phyloP scores from a whole-genome alignment of 306 rosid species.

The Gastrolobium bilobum region DNA sequence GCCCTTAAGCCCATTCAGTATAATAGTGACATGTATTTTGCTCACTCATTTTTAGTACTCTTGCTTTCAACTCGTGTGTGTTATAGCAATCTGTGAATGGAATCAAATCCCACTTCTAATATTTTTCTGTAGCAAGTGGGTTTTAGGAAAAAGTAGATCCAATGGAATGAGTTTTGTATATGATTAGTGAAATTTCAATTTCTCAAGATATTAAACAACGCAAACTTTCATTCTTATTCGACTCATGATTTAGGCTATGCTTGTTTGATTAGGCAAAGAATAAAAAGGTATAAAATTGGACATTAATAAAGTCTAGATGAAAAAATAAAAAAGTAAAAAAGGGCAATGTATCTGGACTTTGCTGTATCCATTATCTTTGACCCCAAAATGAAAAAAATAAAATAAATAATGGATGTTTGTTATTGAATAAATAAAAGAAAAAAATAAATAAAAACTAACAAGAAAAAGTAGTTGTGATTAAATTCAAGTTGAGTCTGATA shows the following conservation, averaged over 20 bases:
- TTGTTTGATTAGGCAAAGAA: slow-evolving; percentile 13
- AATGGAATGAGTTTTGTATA: neutral
- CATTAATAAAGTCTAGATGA: slow-evolving; percentile 20
- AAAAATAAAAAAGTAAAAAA: slow-evolving; percentile 6
- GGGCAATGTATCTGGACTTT: slow-evolving; percentile 10
- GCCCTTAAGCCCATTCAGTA: too few relatives aligned
- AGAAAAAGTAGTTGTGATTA: neutral
- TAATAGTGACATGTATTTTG: too few relatives aligned
- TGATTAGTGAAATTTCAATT: neutral
- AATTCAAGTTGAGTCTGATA: slow-evolving; percentile 8
- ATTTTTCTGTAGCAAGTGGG: slow-evolving; percentile 4
- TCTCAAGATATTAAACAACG: slow-evolving; percentile 24
- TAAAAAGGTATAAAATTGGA: slow-evolving; percentile 18
- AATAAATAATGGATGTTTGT: too few relatives aligned
- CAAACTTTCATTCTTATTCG: slow-evolving; percentile 39
- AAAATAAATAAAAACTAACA: too few relatives aligned
- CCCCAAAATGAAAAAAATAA: slow-evolving; percentile 9
- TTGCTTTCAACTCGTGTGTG: too few relatives aligned
- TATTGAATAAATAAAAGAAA: too few relatives aligned
- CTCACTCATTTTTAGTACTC: too few relatives aligned
- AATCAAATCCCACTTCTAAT: slow-evolving; percentile 6
- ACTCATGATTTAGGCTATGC: slow-evolving; percentile 10
- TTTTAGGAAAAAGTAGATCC: slow-evolving; percentile 16
- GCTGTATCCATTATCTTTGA: neutral
- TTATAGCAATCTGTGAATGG: slow-evolving; percentile 9